These are phyloP conservation scores for Fusarium sp. DNA, from an alignment of 2,329 filamentous ascomycete species.

Conservation along the genomic window DNA sequence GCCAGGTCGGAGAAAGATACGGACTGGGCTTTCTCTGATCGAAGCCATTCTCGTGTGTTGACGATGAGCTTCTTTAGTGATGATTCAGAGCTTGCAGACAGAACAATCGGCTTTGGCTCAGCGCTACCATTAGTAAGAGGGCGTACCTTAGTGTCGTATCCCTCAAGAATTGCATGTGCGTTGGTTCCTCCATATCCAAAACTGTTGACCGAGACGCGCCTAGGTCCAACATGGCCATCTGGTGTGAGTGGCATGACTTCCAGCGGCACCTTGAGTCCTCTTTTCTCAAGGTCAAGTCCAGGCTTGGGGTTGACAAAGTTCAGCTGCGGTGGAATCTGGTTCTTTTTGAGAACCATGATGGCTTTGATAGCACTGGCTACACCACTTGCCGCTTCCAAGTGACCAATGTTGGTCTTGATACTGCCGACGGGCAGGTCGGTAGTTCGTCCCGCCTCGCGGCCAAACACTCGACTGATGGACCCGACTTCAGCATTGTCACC, in stretches of 20 bases:
- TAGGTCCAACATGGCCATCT: not conserved
- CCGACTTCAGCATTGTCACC: conserved; percentile 9
- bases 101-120: not conserved
- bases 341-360: conserved; percentile 18
- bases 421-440: conserved; percentile 4
- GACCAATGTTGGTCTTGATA: conserved; percentile 29
- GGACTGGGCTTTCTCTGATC: not conserved
- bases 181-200: conserved; percentile 15
- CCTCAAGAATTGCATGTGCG: conserved; percentile 3
- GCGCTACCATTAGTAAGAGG: too few species aligned
- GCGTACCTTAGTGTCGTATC: not conserved
- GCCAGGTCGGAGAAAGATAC: not conserved
- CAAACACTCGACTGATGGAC: conserved; percentile 2
- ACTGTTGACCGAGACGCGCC: not conserved
- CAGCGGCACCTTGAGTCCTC: conserved; percentile 6
- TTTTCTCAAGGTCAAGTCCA: not conserved
- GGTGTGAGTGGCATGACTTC: not conserved
- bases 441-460: not conserved
- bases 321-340: conserved; percentile 3
- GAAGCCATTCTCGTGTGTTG: not conserved
- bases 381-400: conserved; percentile 17
- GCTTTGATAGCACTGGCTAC: conserved; percentile 16
- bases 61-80: not conserved
- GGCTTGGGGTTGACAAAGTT: conserved; percentile 12
- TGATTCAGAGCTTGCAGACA: conserved; percentile 9